Percentiles rank a stretch among this genome's conserved stretches.
These are phyloP conservation scores for Ascosphaera aggregata DNA, from an alignment of 2,329 filamentous ascomycete species.

Conservation along the genomic window DNA sequence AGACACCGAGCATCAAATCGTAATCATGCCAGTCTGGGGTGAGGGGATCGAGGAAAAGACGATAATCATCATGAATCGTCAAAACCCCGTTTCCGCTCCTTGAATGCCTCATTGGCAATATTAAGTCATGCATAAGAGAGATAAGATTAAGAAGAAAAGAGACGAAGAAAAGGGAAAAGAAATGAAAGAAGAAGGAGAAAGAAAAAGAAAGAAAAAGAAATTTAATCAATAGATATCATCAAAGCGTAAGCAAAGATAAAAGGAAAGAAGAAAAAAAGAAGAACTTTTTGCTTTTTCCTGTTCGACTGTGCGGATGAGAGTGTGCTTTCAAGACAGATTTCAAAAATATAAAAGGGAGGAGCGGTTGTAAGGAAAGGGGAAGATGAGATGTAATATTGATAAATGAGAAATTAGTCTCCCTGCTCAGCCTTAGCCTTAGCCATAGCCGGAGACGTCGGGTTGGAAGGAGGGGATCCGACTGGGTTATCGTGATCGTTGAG, in stretches of 20 bases:
- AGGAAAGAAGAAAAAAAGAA: constrained; percentile 2
- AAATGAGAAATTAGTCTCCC: constrained; percentile 2
- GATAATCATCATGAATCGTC: not conserved
- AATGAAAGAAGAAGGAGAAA: not conserved
- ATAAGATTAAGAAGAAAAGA: not conserved
- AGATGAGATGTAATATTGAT: constrained; percentile 5
- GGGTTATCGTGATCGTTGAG: constrained; percentile 23
- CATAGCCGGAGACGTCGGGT: constrained; percentile 23
- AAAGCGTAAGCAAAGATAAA: not conserved
- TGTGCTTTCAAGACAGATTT: not conserved
- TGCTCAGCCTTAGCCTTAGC: constrained; percentile 20
- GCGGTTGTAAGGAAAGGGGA: constrained; percentile 5
- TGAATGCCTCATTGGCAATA: too few species aligned
- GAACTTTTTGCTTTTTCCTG: constrained; percentile 3
- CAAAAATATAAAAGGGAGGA: constrained; percentile 8
- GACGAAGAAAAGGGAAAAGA: not conserved
- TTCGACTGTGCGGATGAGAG: too few species aligned
- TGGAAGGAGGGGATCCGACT: constrained; percentile 25
- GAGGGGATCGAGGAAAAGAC: not conserved
- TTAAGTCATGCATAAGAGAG: not conserved
- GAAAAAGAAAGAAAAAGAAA: not conserved
- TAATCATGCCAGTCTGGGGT: too few species aligned
- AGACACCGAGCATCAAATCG: not conserved
- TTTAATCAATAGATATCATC: not conserved
- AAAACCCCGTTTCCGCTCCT: not conserved